Evolutionary conservation across 2,329 filamentous ascomycete species (phyloP), one percentile per base, ranked within the genome.

Genomic region (Colletotrichum lupini): DNA sequence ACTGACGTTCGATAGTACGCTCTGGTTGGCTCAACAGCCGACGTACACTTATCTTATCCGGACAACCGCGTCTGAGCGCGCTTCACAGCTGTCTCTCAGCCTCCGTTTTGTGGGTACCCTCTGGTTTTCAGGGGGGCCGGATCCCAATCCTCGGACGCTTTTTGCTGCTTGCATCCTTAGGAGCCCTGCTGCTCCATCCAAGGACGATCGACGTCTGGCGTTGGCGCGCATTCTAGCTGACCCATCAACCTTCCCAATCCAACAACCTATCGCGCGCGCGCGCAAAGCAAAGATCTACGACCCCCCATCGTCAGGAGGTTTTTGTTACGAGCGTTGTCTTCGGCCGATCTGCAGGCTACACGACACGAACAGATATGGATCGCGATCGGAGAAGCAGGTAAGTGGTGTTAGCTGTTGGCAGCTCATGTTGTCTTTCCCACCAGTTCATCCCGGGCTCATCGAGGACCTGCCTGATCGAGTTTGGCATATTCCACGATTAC

Each of bases 331-430:
- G 28, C 56, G 37, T 37, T 32, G 14, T 14, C 35, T 30, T 22
- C 8, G 16, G n/a, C 7, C 24, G 11, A 37, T 26, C 30, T 53
- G n/a, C 11, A 6, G 28, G 22, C 19, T 32, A 14, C 19, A 62
- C 42, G 26, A 49, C 26, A 55, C 14, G 5, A 70, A 66, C n/a
- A 49, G 26, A 19, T 37, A 83, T 83, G 81, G 81, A 83, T 72
- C 81, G 82, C 64, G 82, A 84, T 73, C 80, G 82, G 61, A 78
- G 78, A 66, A 78, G 82, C 62, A 82, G 82, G 83, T 84, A 75
- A 79, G 80, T 73, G 2, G 80, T 66, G 1, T 5, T 8, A 35
- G 19, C 22, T 37, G 9, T 30, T 53, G 26, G 28, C 22, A 52
- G 22, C 32, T 32, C 14, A 3, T 14, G 37, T 12, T 60, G 7